Percentiles rank a stretch among this genome's conserved stretches.
Evolutionary conservation across 164 flowering plant genomes (phyloP).

Genomic region (Euptelea pleiosperma): DNA sequence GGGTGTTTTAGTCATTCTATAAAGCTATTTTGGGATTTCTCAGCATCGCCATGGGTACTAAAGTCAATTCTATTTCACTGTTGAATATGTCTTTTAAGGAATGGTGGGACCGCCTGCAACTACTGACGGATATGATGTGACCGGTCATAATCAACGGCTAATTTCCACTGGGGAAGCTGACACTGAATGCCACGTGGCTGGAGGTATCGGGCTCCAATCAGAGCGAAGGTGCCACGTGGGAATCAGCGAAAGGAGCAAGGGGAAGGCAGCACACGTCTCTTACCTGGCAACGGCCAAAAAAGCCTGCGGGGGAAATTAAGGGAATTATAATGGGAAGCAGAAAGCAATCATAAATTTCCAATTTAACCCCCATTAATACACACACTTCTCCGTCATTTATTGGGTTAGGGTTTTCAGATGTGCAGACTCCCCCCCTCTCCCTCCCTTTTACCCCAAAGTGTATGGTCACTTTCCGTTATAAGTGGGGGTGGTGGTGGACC

Average conservation of each 20-base stretch:
- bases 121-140: slow-evolving; percentile 38
- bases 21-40: background rate
- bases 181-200: slow-evolving; percentile 32
- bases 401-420: slow-evolving; percentile 6
- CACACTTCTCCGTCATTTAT: slow-evolving; percentile 5
- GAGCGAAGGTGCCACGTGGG: slow-evolving; percentile 40
- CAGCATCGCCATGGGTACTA: background rate
- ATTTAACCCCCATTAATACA: background rate
- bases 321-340: slow-evolving; percentile 1
- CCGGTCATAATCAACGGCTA: slow-evolving; percentile 38
- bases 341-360: background rate
- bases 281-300: slow-evolving; percentile 14
- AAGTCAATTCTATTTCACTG: slow-evolving; percentile 2
- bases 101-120: slow-evolving; percentile 27
- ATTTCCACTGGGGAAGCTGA: slow-evolving; percentile 15
- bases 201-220: slow-evolving; percentile 27
- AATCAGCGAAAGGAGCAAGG: slow-evolving; percentile 18
- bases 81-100: slow-evolving; percentile 1
- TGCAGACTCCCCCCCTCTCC: background rate
- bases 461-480: slow-evolving; percentile 39
- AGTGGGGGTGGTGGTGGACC: slow-evolving; percentile 35
- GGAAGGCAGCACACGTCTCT: slow-evolving; percentile 17
- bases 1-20: background rate
- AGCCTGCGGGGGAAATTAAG: slow-evolving; percentile 17
- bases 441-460: slow-evolving; percentile 11